Conservation (phyloP, 1,284 basidiomycete species). For the Sporisorium iseilematis-ciliati region DNA sequence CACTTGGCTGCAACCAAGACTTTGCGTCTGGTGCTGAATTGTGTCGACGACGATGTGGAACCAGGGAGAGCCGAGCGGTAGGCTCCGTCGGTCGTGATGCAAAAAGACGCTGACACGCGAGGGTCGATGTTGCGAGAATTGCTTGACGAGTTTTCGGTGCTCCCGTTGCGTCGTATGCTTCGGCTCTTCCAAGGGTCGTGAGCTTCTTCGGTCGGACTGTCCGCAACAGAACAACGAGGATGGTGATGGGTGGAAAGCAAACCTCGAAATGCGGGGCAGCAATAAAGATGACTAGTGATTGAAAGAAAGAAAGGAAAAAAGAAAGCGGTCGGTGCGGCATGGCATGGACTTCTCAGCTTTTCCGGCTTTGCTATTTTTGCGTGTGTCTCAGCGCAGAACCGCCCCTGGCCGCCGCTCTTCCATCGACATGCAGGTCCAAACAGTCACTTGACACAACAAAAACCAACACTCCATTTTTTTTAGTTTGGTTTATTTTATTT, state of each 20-base stretch:
- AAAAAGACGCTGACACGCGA: too few relatives aligned
- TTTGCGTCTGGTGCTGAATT: too few relatives aligned
- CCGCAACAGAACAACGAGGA: background rate
- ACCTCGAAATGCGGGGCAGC: background rate
- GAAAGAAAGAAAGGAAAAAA: background rate
- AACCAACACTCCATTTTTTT: too few relatives aligned
- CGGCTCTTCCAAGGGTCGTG: too few relatives aligned
- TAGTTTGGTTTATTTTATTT: too few relatives aligned
- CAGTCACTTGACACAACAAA: conserved; percentile 6
- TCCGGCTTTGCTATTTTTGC: too few relatives aligned
- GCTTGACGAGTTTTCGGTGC: background rate
- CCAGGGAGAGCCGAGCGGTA: too few relatives aligned
- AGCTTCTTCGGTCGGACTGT: too few relatives aligned
- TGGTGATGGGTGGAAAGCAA: background rate
- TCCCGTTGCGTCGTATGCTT: background rate
- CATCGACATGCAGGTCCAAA: conserved; percentile 9
- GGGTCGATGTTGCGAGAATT: background rate
- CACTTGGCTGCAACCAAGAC: background rate
- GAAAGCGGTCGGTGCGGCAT: conserved; percentile 12
- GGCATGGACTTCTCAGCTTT: background rate
- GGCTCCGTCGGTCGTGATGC: too few relatives aligned
- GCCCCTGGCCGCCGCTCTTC: conserved; percentile 3
- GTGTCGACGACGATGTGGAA: too few relatives aligned
- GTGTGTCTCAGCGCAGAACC: too few relatives aligned
- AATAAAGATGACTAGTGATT: conserved; percentile 1